Evolutionary conservation across 2,329 filamentous ascomycete species (phyloP), one percentile per base, ranked within the genome.

Genomic region (Dendrostoma leiphaemia): DNA sequence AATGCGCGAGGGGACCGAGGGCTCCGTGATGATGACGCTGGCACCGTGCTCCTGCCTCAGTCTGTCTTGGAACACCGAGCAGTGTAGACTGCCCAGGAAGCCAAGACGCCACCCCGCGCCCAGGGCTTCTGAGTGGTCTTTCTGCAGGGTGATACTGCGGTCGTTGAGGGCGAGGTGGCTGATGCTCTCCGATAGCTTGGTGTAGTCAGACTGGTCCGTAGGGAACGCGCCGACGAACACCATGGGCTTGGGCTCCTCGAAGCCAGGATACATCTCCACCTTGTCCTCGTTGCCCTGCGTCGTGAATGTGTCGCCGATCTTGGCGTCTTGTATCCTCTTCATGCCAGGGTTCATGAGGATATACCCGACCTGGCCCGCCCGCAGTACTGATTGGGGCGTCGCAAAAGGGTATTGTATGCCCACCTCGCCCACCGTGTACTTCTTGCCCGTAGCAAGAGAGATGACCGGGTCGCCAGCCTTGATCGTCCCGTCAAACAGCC

Each of bases 231-330:
- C 92, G 4, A 99, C 94, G 63, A 99, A 99, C 4, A 99, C 94
- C 94, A 99, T 99, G 6, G 92, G 89, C 70, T 99, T 96, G 1
- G 94, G 93, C 69, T 99, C 94, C 67, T 96, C 93, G 58, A 99
- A 99, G 2, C 93, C 94, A 0, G 91, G 91, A 51, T 92, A 86
- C 12, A 90, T 85, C 68, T 92, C 80, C 2, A 99, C 91, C 1
- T 80, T 65, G 55, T 84, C 82, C 71, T 96, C 90, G 21, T 77
- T 84, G 2, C 90, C 91, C 3, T 91, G 81, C 2, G 83, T 89
- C 1, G 94, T 97, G 64, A 91, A 96, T 0, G 94, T 99, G 65
- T 99, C 94, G 48, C 94, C 94, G 26, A 97, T 87, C 71, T 97
- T 95, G 47, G 94, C 93, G 67, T 99, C 94, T 68, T 96, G 88